A percentile compares a stretch with the other conserved stretches of the same genome.
These are phyloP conservation scores for Ophiocordyceps australis DNA, from an alignment of 2,329 filamentous ascomycete genomes.

Conservation along the genomic window DNA sequence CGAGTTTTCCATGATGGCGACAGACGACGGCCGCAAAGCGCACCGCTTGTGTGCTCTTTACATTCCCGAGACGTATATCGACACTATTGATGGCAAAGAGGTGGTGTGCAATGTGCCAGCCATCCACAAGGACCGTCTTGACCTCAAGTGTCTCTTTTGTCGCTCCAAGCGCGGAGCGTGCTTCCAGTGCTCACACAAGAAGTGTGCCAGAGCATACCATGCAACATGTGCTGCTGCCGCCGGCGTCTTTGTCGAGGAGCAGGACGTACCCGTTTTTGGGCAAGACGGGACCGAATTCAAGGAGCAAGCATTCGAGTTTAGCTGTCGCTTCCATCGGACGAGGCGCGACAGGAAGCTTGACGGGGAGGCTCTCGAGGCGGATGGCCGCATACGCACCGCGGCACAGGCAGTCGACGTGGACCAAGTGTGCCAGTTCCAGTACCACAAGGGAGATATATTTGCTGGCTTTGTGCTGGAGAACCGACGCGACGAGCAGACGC, in stretches of 20 bases:
- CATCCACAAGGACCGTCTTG: conserved; percentile 72
- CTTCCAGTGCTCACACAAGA: conserved; percentile 91
- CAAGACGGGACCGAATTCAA: conserved; percentile 88
- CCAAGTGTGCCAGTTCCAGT: conserved; percentile 76
- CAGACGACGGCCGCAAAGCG: conserved; percentile 72
- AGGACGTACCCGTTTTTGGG: conserved; percentile 68
- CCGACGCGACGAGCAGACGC: conserved; percentile 50
- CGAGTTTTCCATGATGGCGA: conserved; percentile 65
- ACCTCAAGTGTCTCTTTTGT: conserved; percentile 89
- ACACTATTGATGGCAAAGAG: conserved; percentile 51
- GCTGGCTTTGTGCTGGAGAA: conserved; percentile 82
- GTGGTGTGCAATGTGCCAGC: conserved; percentile 60
- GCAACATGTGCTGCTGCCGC: conserved; percentile 86
- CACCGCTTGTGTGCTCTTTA: conserved; percentile 83
- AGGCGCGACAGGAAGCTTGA: conserved; percentile 68
- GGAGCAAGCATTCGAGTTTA: conserved; percentile 80
- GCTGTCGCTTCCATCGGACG: conserved; percentile 81
- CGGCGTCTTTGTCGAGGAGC: conserved; percentile 80
- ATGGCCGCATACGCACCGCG: conserved; percentile 47
- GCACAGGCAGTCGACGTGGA: conserved; percentile 51
- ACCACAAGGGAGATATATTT: conserved; percentile 71
- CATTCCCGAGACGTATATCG: conserved; percentile 80
- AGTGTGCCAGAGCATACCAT: conserved; percentile 85
- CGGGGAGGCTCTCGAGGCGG: conserved; percentile 49
- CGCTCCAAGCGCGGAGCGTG: conserved; percentile 89